Percentiles rank a stretch among this genome's conserved stretches.
phyloP scores from a whole-genome alignment of 1,139 yeast species.

The Pichia sp. region DNA sequence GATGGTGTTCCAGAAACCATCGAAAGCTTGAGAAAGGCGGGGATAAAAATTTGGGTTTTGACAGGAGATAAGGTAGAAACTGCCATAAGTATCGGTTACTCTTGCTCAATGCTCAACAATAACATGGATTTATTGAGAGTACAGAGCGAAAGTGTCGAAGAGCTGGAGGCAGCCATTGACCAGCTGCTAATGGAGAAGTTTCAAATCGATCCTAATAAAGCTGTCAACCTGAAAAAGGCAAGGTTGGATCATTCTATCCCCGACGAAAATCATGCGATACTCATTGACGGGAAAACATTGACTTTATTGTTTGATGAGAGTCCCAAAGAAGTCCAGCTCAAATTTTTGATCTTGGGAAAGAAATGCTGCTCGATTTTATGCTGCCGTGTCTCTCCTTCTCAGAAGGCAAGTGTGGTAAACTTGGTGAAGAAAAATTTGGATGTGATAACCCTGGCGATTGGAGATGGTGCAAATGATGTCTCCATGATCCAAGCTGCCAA shows the following conservation, averaged over 20 bases:
- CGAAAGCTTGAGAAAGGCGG: slow-evolving; percentile 80
- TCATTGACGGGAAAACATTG: slow-evolving; percentile 56
- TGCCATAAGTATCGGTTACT: slow-evolving; percentile 95
- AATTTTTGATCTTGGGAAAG: slow-evolving; percentile 53
- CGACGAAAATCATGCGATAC: slow-evolving; percentile 42
- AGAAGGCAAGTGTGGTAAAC: slow-evolving; percentile 55
- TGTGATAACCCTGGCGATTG: slow-evolving; percentile 62
- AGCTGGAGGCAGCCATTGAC: slow-evolving; percentile 36
- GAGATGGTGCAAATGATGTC: slow-evolving; percentile 68
- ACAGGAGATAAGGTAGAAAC: slow-evolving; percentile 98
- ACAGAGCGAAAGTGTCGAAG: slow-evolving; percentile 28
- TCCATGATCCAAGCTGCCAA: slow-evolving; percentile 68
- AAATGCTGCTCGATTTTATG: slow-evolving; percentile 59
- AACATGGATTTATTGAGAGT: slow-evolving; percentile 83
- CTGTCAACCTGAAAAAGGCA: slow-evolving; percentile 40
- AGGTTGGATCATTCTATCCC: slow-evolving; percentile 51
- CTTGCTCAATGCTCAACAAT: slow-evolving; percentile 85
- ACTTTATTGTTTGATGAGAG: slow-evolving; percentile 38
- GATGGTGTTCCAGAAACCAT: slow-evolving; percentile 95
- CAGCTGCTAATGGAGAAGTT: slow-evolving; percentile 42
- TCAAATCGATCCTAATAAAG: slow-evolving; percentile 32
- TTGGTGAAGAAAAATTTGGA: slow-evolving; percentile 48
- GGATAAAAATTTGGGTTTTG: slow-evolving; percentile 93
- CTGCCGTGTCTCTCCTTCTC: slow-evolving; percentile 64
- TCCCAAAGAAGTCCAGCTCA: slow-evolving; percentile 31